phyloP scores from a whole-genome alignment of 108 stramenopile species.

The Cyclotella choctawhatcheeana region DNA sequence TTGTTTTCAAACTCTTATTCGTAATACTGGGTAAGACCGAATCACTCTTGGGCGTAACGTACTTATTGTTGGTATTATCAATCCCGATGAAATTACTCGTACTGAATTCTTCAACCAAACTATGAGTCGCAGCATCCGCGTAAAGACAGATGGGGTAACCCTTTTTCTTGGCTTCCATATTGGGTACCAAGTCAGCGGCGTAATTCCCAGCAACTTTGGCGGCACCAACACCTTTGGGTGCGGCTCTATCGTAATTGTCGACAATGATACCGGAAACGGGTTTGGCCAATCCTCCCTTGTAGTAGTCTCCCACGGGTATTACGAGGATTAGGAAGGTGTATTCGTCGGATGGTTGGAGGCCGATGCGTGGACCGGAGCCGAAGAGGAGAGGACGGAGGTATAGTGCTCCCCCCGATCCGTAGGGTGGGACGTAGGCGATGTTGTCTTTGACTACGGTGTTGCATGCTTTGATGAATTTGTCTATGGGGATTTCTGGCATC shows the following conservation, averaged over 20 bases:
- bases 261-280: conserved; percentile 93
- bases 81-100: conserved; percentile 99
- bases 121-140: conserved; percentile 93
- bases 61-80: conserved; percentile 73
- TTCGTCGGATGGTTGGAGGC: conserved; percentile 97
- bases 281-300: conserved; percentile 92
- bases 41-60: conserved; percentile 91
- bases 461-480: conserved; percentile 91
- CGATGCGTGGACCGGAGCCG: conserved; percentile 95
- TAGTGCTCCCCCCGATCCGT: conserved; percentile 92
- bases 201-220: conserved; percentile 99
- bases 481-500: conserved; percentile 90
- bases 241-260: conserved; percentile 96
- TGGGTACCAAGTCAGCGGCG: conserved; percentile 97
- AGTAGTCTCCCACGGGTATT: conserved; percentile 98
- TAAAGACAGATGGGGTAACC: conserved; percentile 97
- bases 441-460: conserved; percentile 91
- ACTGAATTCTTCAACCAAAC: conserved; percentile 95
- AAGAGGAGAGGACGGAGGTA: conserved; percentile 97
- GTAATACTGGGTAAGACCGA: conserved; percentile 96
- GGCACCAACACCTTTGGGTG: conserved; percentile 94
- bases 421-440: conserved; percentile 96
- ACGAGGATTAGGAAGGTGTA: conserved; percentile 95
- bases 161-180: conserved; percentile 94
- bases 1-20: conserved; percentile 95